A percentile compares a stretch with the other conserved stretches of the same genome.
Conservation (phyloP, 2,329 filamentous ascomycete genomes). For the Pseudopyrenochaeta lycopersici region DNA sequence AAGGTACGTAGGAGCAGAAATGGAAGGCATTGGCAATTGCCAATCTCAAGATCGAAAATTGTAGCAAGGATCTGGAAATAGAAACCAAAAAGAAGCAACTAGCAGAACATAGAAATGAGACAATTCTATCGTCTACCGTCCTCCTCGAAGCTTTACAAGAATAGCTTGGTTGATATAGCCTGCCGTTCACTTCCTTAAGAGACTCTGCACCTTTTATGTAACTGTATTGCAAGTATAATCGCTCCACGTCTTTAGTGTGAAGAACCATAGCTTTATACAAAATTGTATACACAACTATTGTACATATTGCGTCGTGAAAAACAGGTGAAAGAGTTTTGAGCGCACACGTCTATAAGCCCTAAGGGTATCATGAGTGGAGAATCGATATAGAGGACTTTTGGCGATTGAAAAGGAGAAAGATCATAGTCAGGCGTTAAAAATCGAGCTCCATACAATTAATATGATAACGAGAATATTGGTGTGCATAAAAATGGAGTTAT, state of each 20-base stretch:
- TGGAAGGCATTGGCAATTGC: not conserved
- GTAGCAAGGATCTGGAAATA: too few species aligned
- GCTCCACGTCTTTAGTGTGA: too few species aligned
- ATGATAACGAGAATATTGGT: not conserved
- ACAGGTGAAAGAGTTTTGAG: not conserved
- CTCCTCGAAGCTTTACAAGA: too few species aligned
- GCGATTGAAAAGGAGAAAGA: not conserved
- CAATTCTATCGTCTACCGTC: too few species aligned
- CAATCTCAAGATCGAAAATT: not conserved
- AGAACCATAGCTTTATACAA: too few species aligned
- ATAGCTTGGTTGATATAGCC: too few species aligned
- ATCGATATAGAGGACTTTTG: conserved; percentile 6
- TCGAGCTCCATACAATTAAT: not conserved
- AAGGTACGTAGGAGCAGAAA: not conserved
- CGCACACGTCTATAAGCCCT: conserved; percentile 4
- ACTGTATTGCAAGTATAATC: too few species aligned
- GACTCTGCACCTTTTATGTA: too few species aligned
- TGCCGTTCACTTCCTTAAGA: too few species aligned
- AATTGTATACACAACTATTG: not conserved
- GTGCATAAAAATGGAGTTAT: not conserved
- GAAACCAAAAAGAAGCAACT: not conserved
- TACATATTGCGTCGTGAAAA: not conserved
- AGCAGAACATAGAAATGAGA: too few species aligned
- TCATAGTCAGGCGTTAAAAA: not conserved
- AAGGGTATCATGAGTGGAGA: conserved; percentile 49